phyloP scores from a whole-genome alignment of 371 early-diverging fungal species.

The Encephalitozoon hellem region DNA sequence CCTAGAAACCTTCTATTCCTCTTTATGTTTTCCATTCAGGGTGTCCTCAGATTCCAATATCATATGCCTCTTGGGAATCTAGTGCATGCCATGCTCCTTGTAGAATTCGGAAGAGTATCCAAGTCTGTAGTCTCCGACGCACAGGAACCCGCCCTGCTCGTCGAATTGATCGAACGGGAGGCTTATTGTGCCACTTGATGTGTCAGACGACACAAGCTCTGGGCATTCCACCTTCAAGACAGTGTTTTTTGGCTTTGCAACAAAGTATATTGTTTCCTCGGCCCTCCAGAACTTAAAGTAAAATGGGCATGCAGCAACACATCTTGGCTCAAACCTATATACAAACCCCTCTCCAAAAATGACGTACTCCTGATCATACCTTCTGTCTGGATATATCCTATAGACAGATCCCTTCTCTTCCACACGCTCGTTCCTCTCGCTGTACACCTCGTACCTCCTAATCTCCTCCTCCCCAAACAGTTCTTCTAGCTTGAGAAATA shows the following conservation, averaged over 20 bases:
- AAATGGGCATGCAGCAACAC: neutral
- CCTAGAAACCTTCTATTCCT: neutral
- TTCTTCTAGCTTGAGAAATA: neutral
- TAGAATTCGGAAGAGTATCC: neutral
- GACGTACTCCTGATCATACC: neutral
- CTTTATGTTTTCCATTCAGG: constrained; percentile 11
- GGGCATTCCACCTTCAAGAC: neutral
- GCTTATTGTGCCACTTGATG: neutral
- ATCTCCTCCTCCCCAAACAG: neutral
- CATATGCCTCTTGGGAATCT: neutral
- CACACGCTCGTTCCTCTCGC: neutral
- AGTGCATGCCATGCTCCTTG: neutral
- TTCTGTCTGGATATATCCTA: neutral
- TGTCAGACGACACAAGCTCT: neutral
- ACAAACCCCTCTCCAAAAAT: neutral
- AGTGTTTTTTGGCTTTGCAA: neutral
- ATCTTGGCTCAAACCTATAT: neutral
- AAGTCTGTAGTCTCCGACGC: neutral
- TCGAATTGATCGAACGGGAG: neutral
- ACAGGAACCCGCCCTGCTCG: neutral
- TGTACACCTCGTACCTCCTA: neutral
- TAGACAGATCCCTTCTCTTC: neutral
- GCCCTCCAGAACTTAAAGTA: neutral
- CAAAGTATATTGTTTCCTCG: neutral
- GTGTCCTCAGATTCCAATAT: neutral